Evolutionary conservation across 768 basidiomycete species (phyloP).

Genomic region (Trichaptum fuscoviolaceum): DNA sequence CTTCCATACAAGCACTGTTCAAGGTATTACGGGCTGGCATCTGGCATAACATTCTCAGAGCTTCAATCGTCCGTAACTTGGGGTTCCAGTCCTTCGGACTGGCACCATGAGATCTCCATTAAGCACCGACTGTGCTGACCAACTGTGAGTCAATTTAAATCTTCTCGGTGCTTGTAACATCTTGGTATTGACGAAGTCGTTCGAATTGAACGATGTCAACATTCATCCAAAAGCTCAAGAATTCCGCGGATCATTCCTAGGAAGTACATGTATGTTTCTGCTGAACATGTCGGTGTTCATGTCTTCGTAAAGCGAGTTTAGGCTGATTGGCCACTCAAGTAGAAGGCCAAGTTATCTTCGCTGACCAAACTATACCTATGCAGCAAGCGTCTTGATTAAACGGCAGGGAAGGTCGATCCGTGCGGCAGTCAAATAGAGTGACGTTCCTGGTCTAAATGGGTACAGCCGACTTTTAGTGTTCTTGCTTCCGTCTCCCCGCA

Average conservation of each 20-base stretch:
- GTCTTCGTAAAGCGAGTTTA: neutral
- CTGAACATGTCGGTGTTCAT: neutral
- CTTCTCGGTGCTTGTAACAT: neutral
- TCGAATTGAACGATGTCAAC: neutral
- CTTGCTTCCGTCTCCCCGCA: neutral
- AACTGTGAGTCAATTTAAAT: no score
- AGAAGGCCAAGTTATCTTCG: neutral
- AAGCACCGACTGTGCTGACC: neutral
- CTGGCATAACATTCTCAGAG: neutral
- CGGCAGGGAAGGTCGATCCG: neutral
- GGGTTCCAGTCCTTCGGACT: neutral
- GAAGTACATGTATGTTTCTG: no score
- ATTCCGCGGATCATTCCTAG: neutral
- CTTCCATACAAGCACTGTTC: neutral
- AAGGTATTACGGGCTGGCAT: neutral
- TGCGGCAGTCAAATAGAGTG: neutral
- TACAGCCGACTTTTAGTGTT: neutral
- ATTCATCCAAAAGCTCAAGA: neutral
- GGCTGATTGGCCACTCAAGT: neutral
- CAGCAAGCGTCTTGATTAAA: neutral
- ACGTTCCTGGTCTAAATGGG: neutral
- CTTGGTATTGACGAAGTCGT: neutral
- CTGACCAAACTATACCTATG: neutral
- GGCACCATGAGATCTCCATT: neutral
- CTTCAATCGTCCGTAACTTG: neutral